phyloP scores from a whole-genome alignment of 305 asterid genomes.

The Ilex paraguariensis region DNA sequence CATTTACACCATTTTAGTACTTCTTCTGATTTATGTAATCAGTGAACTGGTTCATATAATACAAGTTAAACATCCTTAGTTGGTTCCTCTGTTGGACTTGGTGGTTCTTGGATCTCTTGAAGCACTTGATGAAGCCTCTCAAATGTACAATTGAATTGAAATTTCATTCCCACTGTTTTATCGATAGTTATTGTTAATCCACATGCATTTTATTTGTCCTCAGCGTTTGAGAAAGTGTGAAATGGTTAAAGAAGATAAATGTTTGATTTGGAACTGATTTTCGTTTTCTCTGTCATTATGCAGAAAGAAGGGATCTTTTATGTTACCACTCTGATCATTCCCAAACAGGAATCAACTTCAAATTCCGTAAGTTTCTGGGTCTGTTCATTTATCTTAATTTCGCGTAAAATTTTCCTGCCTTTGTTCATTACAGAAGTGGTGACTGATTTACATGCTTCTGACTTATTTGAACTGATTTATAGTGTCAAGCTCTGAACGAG shows the following conservation, averaged over 20 bases:
- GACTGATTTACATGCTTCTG: not conserved
- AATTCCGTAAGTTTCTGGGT: conserved; percentile 29
- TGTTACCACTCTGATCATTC: conserved; percentile 37
- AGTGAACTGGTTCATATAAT: no score
- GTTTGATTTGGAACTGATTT: not conserved
- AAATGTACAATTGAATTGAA: no score
- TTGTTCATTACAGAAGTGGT: not conserved
- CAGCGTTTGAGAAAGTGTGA: not conserved
- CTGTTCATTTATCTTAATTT: not conserved
- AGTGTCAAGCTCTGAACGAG: conserved; percentile 46
- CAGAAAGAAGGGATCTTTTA: conserved; percentile 39
- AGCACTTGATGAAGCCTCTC: no score
- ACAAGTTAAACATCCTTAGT: no score
- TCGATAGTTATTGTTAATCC: no score
- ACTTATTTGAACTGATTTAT: conserved; percentile 8
- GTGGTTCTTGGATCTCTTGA: no score
- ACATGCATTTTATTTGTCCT: no score
- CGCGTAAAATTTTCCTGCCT: not conserved
- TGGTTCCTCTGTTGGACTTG: no score
- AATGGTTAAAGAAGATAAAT: not conserved
- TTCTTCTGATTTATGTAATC: no score
- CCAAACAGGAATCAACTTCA: conserved; percentile 43
- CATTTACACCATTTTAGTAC: no score
- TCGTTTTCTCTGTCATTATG: conserved; percentile 9
- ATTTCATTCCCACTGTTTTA: no score